phyloP scores from a whole-genome alignment of 331 rosid species.

The Malus hybrid region DNA sequence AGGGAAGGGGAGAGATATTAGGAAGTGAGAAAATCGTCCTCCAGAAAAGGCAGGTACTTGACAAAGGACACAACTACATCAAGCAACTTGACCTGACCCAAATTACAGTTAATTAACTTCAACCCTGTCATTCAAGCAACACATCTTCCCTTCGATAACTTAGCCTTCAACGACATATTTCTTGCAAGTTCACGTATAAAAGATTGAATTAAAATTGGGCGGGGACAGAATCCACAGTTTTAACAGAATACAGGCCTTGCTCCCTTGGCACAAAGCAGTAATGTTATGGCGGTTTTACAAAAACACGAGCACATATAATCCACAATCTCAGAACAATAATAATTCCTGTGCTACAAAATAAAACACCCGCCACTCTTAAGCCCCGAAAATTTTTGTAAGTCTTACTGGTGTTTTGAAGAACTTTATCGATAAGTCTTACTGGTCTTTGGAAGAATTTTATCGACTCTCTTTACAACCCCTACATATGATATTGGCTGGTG shows the following conservation, averaged over 20 bases:
- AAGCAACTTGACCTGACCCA: too few species aligned
- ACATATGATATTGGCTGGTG: constrained; percentile 23
- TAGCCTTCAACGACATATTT: not conserved
- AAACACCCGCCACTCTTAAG: constrained; percentile 30
- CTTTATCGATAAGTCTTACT: not conserved
- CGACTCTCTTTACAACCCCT: constrained; percentile 31
- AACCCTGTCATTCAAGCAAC: too few species aligned
- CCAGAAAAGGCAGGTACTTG: too few species aligned
- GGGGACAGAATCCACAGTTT: not conserved
- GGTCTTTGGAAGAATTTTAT: constrained; percentile 28
- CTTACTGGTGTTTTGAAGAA: constrained; percentile 3
- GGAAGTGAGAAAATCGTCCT: too few species aligned
- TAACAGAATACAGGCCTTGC: not conserved
- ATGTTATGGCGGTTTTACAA: not conserved
- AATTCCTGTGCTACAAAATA: constrained; percentile 21
- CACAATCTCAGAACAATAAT: constrained; percentile 21
- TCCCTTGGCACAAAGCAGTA: constrained; percentile 9
- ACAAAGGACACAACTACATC: too few species aligned
- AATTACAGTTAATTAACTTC: too few species aligned
- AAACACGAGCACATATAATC: constrained; percentile 4
- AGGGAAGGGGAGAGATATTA: too few species aligned
- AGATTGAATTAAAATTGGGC: not conserved
- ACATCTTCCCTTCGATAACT: not conserved
- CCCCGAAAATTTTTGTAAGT: constrained; percentile 15
- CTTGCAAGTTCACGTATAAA: not conserved